These are phyloP conservation scores for Solanum gracilifrons DNA, from an alignment of 257 asterid genomes.

Conservation along the genomic window DNA sequence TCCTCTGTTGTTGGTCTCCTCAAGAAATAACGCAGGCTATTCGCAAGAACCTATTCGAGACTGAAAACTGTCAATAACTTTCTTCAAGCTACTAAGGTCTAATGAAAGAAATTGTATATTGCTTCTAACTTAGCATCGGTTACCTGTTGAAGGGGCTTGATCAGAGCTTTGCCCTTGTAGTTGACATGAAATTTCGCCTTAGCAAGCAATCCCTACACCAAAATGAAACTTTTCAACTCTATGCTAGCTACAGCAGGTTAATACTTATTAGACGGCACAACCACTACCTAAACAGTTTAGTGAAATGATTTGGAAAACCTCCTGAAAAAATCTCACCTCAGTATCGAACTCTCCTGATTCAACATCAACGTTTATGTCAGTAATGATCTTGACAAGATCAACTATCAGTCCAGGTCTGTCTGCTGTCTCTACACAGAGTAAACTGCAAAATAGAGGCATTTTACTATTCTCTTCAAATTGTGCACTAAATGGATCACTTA, in stretches of 20 bases:
- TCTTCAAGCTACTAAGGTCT: background rate
- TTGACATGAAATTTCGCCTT: slow-evolving; percentile 92
- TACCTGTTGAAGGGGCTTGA: slow-evolving; percentile 95
- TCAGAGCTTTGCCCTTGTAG: slow-evolving; percentile 74
- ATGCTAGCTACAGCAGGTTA: background rate
- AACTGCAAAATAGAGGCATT: slow-evolving; percentile 35
- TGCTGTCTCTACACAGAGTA: slow-evolving; percentile 69
- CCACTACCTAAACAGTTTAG: background rate
- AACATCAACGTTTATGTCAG: slow-evolving; percentile 68
- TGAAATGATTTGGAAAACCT: background rate
- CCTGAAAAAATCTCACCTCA: slow-evolving; percentile 35
- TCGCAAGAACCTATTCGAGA: slow-evolving; percentile 61
- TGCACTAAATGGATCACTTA: background rate
- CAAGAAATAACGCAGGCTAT: slow-evolving; percentile 76
- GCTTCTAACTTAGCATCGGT: background rate
- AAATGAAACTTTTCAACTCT: background rate
- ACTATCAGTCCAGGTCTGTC: slow-evolving; percentile 93
- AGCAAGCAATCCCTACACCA: slow-evolving; percentile 72
- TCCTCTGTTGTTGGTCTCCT: slow-evolving; percentile 87
- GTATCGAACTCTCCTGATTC: slow-evolving; percentile 92
- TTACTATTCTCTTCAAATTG: background rate
- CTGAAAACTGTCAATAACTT: background rate
- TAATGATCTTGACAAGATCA: slow-evolving; percentile 78
- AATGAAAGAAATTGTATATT: background rate
- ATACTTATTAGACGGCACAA: background rate